Percentiles rank a stretch among this genome's conserved stretches.
These are phyloP conservation scores for Sporobolomyces phaffii DNA, from an alignment of 768 basidiomycete species.

Conservation along the genomic window DNA sequence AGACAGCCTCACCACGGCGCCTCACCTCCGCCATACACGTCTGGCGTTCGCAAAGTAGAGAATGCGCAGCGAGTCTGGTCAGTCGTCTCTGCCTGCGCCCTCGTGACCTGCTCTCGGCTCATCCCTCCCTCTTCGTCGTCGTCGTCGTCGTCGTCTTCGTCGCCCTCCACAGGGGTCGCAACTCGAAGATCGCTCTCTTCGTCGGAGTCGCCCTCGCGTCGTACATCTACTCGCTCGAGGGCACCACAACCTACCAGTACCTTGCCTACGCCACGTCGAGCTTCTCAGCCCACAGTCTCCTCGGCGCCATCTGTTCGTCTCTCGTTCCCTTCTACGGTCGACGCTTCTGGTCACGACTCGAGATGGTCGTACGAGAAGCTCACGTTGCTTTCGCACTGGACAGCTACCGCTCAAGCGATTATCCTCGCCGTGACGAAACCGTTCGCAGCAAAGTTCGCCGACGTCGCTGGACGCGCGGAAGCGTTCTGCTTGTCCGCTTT, in stretches of 20 bases:
- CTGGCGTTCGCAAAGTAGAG: constrained; percentile 32
- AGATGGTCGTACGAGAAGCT: not conserved
- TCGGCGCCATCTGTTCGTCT: constrained; percentile 53
- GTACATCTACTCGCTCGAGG: constrained; percentile 66
- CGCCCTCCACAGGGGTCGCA: constrained; percentile 7
- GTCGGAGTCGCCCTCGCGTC: constrained; percentile 59
- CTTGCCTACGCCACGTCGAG: constrained; percentile 54
- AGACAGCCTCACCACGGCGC: not conserved
- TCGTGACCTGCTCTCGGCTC: too few species aligned
- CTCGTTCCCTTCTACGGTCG: too few species aligned
- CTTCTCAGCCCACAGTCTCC: constrained; percentile 55
- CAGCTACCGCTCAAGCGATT: constrained; percentile 37
- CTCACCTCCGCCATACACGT: constrained; percentile 7
- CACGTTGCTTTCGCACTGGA: not conserved
- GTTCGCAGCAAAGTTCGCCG: constrained; percentile 66
- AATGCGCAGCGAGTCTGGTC: constrained; percentile 33
- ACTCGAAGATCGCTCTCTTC: constrained; percentile 18
- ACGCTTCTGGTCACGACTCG: too few species aligned
- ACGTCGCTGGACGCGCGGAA: constrained; percentile 62
- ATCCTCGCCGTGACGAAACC: constrained; percentile 53
- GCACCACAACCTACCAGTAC: constrained; percentile 63
- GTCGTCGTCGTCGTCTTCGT: not conserved
- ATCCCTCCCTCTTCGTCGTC: too few species aligned
- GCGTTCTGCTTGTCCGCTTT: constrained; percentile 58
- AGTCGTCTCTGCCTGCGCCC: not conserved